phyloP scores from a whole-genome alignment of 495 filamentous ascomycete genomes.

The Tuber umbilicatum region DNA sequence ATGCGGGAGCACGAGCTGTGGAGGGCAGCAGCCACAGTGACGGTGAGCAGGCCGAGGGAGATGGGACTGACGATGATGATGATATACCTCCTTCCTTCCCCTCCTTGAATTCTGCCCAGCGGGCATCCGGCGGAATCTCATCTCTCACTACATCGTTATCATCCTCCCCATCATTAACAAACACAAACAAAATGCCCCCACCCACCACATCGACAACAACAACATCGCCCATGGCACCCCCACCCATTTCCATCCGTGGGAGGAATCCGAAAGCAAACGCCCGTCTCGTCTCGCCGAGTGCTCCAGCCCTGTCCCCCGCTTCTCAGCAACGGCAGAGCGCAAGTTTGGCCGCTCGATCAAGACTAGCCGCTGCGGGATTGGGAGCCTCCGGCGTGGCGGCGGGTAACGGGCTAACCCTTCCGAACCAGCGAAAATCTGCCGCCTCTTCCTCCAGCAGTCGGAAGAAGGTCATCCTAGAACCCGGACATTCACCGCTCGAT shows the following conservation, averaged over 20 bases:
- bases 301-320: slow-evolving; percentile 19
- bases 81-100: slow-evolving; percentile 42
- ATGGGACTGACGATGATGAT: slow-evolving; percentile 29
- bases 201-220: slow-evolving; percentile 1
- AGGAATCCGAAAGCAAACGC: slow-evolving; percentile 33
- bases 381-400: slow-evolving; percentile 39
- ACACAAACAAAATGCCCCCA: background rate
- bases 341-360: slow-evolving; percentile 22
- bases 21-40: slow-evolving; percentile 10
- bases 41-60: background rate
- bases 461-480: slow-evolving; percentile 64
- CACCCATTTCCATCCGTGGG: slow-evolving; percentile 36
- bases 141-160: slow-evolving; percentile 12
- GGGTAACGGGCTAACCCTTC: slow-evolving; percentile 31
- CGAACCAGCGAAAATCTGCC: slow-evolving; percentile 14
- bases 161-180: background rate
- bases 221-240: slow-evolving; percentile 30
- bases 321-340: slow-evolving; percentile 27
- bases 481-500: slow-evolving; percentile 88
- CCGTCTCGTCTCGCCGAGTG: slow-evolving; percentile 16
- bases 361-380: slow-evolving; percentile 23
- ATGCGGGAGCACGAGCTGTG: slow-evolving; percentile 14
- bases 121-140: slow-evolving; percentile 37
- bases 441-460: slow-evolving; percentile 20
- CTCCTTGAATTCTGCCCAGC: slow-evolving; percentile 46